Conservation (phyloP, 768 basidiomycete genomes). For the Mycena indigotica region DNA sequence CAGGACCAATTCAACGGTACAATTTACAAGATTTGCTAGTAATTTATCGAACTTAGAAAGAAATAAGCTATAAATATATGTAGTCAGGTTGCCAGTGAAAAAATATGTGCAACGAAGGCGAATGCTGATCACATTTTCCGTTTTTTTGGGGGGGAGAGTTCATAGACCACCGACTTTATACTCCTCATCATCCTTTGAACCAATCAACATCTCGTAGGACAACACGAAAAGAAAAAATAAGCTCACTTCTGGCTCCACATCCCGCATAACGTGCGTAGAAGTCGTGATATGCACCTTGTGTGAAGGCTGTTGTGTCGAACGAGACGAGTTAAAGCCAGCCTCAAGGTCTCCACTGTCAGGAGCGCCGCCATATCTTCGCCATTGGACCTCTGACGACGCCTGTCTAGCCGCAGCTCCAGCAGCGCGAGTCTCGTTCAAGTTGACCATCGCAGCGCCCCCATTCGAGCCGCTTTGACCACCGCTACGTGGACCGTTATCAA, state of each 20-base stretch:
- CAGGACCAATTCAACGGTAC: too few species aligned
- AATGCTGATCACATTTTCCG: too few species aligned
- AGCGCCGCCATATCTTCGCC: neutral
- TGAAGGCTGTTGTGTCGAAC: neutral
- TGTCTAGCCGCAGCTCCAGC: neutral
- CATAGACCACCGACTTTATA: neutral
- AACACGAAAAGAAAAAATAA: neutral
- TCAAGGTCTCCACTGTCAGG: neutral
- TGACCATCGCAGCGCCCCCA: neutral
- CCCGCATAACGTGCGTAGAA: neutral
- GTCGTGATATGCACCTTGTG: constrained; percentile 1
- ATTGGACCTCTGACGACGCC: neutral
- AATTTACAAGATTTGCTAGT: too few species aligned
- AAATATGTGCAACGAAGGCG: too few species aligned
- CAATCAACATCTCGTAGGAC: neutral
- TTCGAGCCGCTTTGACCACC: neutral
- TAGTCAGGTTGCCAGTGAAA: too few species aligned
- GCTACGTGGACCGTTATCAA: neutral
- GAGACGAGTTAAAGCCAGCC: neutral
- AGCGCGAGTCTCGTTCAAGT: neutral
- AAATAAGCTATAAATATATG: too few species aligned
- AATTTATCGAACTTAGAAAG: too few species aligned
- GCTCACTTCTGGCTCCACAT: neutral
- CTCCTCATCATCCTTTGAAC: neutral
- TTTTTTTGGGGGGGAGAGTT: too few species aligned